Evolutionary conservation across 768 basidiomycete genomes (phyloP).

Genomic region (Leccinum longicurvipes): DNA sequence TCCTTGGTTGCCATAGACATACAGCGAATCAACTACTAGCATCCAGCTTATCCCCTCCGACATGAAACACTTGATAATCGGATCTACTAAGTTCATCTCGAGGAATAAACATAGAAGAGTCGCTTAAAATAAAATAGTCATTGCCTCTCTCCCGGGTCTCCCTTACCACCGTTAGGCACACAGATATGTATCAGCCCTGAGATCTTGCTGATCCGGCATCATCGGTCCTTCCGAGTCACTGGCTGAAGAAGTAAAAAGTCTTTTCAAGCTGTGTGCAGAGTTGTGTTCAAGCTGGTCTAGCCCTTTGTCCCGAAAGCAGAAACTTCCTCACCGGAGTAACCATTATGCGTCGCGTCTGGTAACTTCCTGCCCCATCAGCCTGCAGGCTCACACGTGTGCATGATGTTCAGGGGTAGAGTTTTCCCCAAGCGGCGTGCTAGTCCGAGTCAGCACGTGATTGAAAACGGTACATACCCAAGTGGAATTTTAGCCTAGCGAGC

Average conservation of each 20-base stretch:
- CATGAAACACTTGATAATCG: constrained; percentile 16
- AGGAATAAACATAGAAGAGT: not conserved
- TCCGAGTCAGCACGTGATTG: constrained; percentile 34
- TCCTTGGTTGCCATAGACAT: constrained; percentile 55
- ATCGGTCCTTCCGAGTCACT: constrained; percentile 47
- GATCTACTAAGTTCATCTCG: not conserved
- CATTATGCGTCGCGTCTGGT: constrained; percentile 43
- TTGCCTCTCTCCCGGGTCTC: constrained; percentile 35
- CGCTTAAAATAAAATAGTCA: constrained; percentile 37
- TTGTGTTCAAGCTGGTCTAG: constrained; percentile 34
- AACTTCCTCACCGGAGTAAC: constrained; percentile 49
- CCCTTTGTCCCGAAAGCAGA: constrained; percentile 58
- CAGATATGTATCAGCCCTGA: constrained; percentile 71
- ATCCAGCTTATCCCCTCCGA: too few species aligned
- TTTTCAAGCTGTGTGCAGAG: not conserved
- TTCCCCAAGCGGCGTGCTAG: constrained; percentile 38
- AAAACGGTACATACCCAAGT: constrained; percentile 40
- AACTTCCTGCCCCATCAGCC: constrained; percentile 31
- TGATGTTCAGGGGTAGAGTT: constrained; percentile 49
- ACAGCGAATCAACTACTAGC: constrained; percentile 16
- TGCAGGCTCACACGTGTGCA: constrained; percentile 35
- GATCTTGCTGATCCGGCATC: constrained; percentile 65
- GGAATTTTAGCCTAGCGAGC: constrained; percentile 40
- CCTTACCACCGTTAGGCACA: constrained; percentile 45
- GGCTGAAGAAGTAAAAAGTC: constrained; percentile 24